Evolutionary conservation across 2,329 filamentous ascomycete genomes (phyloP), one percentile per base, ranked within the genome.

Genomic region (Hymenoscyphus fraxineus): DNA sequence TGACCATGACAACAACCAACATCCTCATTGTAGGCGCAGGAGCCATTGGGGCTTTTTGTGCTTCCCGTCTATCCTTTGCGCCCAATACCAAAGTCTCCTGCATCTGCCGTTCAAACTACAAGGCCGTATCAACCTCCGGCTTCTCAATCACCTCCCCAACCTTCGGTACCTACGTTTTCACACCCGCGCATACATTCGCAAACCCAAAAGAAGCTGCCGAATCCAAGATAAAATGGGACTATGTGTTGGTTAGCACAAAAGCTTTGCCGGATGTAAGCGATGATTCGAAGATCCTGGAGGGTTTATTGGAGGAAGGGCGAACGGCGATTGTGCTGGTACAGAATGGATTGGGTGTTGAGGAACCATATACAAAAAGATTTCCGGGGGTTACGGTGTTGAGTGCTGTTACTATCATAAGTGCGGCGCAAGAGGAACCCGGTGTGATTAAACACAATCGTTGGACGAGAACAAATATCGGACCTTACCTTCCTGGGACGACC

Each of bases 31-130:
- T 90, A 65, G 88, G 88, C 73, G 88, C 88, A 27, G 88, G 88
- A 68, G 88, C 88, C 66, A 87, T 91, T 54, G 88, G 88, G 63
- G 88, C 87, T 63, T 91, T 91, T 78, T 91, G 90, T 71, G 88
- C 86, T 58, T 89, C 88, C 6, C 81, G 88, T 27, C 80, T 91
- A 16, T 86, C 89, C 69, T 80, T 84, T 69, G 84, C 85, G 77
- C 60, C 69, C 55, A 60, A 62, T 63, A 78, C 87, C 51, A 79
- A 83, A 64, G 85, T 90, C 59, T 91, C 89, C 5, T 84, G 91
- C 56, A 86, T 91, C 62, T 91, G 89, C 68, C 85, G 90, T 59
- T 91, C 89, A 51, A 92, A 92, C 78, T 92, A 90, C 79, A 76
- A 80, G 31, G 84, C 83, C 40, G 86, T 92, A 57, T 80, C 82